phyloP scores from a whole-genome alignment of 2,329 filamentous ascomycete species.

The Cylindrodendrum hubeiense region DNA sequence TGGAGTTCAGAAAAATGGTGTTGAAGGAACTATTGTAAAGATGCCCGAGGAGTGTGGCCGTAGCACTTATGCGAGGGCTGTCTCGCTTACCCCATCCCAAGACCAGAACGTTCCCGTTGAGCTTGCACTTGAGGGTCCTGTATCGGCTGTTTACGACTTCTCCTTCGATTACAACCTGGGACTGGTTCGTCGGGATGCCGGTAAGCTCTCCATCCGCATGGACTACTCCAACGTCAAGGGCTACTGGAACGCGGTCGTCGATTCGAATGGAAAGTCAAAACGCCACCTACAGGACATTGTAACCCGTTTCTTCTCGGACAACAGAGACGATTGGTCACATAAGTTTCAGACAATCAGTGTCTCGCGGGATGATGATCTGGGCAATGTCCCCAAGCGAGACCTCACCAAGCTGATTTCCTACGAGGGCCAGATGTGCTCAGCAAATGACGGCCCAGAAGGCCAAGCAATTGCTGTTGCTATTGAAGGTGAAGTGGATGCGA shows the following conservation, averaged over 20 bases:
- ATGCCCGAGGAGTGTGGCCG: conserved; percentile 18
- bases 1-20: conserved; percentile 3
- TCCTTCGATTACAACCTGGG: conserved; percentile 7
- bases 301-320: not conserved
- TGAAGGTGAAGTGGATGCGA: not conserved
- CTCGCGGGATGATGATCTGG: too few species aligned
- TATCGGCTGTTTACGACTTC: conserved; percentile 12
- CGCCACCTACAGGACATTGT: not conserved
- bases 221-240: not conserved
- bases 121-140: not conserved
- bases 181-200: not conserved
- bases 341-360: too few species aligned
- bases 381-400: too few species aligned
- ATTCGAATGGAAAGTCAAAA: not conserved
- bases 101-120: not conserved
- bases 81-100: not conserved
- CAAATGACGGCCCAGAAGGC: not conserved
- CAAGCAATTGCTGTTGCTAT: not conserved
- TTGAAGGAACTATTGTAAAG: conserved; percentile 14
- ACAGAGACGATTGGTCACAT: too few species aligned
- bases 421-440: too few species aligned
- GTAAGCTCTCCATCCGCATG: not conserved
- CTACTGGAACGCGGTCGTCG: not conserved
- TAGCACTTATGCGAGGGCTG: conserved; percentile 11
- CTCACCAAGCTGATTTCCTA: too few species aligned